Evolutionary conservation across 1,139 yeast species (phyloP).

Genomic region (Cylindricascospora bacillispora): DNA sequence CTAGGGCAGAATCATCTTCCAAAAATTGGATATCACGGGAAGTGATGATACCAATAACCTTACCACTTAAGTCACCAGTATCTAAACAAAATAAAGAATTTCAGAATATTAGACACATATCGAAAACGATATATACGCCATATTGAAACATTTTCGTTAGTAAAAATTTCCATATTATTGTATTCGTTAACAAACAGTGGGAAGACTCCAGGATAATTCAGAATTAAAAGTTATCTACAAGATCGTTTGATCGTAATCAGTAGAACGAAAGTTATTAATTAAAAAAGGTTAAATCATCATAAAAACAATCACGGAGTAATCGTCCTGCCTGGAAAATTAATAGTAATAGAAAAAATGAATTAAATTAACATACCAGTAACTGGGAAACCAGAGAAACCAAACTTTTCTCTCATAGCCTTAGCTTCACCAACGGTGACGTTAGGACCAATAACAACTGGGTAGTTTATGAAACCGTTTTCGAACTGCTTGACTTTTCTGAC

Average conservation of each 20-base stretch:
- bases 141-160: slow-evolving; percentile 1
- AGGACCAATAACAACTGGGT: slow-evolving; percentile 81
- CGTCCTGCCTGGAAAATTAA: too few relatives aligned
- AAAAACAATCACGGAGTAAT: too few relatives aligned
- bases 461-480: slow-evolving; percentile 95
- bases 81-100: slow-evolving; percentile 46
- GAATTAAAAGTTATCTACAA: slow-evolving; percentile 59
- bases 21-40: slow-evolving; percentile 96
- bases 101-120: not conserved
- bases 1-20: slow-evolving; percentile 50
- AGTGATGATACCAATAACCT: slow-evolving; percentile 87
- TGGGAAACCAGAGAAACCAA: slow-evolving; percentile 97
- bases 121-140: not conserved
- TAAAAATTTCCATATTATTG: too few relatives aligned
- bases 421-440: slow-evolving; percentile 69
- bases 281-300: slow-evolving; percentile 49
- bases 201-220: too few relatives aligned
- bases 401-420: slow-evolving; percentile 50
- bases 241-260: slow-evolving; percentile 97
- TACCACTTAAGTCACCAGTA: slow-evolving; percentile 76
- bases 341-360: slow-evolving; percentile 2
- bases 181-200: too few relatives aligned
- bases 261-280: slow-evolving; percentile 96
- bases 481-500: slow-evolving; percentile 90
- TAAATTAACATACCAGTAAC: slow-evolving; percentile 81